These are phyloP conservation scores for Fusarium sp. DNA, from an alignment of 2,329 filamentous ascomycete genomes.

Conservation along the genomic window DNA sequence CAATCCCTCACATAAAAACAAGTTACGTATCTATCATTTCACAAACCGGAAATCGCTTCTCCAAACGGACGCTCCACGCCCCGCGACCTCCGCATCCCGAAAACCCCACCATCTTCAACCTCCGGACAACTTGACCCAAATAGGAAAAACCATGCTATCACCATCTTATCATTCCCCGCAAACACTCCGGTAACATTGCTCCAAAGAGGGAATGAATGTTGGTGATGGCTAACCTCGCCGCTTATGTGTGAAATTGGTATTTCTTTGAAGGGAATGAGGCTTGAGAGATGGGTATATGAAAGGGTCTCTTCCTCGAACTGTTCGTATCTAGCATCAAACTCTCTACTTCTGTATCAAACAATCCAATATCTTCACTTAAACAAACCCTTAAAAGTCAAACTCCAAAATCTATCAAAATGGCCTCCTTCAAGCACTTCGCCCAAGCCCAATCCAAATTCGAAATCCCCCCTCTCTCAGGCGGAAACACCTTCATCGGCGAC, in stretches of 20 bases:
- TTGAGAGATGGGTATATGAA: constrained; percentile 25
- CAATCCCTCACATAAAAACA: not conserved
- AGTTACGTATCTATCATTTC: constrained; percentile 6
- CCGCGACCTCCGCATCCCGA: constrained; percentile 1
- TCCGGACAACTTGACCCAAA: constrained; percentile 32
- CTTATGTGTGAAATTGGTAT: not conserved
- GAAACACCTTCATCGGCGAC: constrained; percentile 76
- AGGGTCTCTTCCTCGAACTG: constrained; percentile 4
- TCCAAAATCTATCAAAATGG: constrained; percentile 44
- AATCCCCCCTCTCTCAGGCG: constrained; percentile 73
- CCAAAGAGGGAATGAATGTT: constrained; percentile 28
- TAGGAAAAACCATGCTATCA: constrained; percentile 39
- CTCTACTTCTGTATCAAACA: not conserved
- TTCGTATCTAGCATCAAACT: not conserved
- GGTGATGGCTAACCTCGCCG: not conserved
- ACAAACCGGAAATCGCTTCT: constrained; percentile 28
- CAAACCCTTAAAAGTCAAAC: not conserved
- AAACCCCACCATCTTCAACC: constrained; percentile 7
- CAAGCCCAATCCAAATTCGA: constrained; percentile 71
- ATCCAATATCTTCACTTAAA: not conserved
- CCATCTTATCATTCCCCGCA: constrained; percentile 15
- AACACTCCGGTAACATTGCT: constrained; percentile 25
- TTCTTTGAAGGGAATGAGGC: not conserved
- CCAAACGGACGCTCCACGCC: constrained; percentile 22
- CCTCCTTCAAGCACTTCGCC: constrained; percentile 63